These are phyloP conservation scores for Lodderomyces orthopsilosis DNA, from an alignment of 1,139 yeast genomes.

Conservation along the genomic window DNA sequence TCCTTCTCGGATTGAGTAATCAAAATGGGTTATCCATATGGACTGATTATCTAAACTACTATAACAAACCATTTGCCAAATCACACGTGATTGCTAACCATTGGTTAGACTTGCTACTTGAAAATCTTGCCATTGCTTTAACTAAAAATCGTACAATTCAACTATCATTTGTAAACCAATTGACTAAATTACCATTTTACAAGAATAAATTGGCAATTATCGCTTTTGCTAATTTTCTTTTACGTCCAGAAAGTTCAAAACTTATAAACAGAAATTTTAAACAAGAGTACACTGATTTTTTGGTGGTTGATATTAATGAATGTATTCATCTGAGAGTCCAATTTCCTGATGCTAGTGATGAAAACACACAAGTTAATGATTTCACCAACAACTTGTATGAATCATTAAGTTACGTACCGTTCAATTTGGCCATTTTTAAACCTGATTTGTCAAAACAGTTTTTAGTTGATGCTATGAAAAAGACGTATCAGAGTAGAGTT, in stretches of 20 bases:
- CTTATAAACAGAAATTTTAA: constrained; percentile 25
- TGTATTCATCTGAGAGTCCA: constrained; percentile 18
- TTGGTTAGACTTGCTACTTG: constrained; percentile 38
- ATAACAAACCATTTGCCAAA: constrained; percentile 28
- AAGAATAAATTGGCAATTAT: constrained; percentile 27
- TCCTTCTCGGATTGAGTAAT: constrained; percentile 29
- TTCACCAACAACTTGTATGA: constrained; percentile 37
- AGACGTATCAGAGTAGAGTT: constrained; percentile 39
- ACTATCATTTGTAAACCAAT: constrained; percentile 20
- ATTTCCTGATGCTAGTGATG: constrained; percentile 36
- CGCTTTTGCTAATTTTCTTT: constrained; percentile 29
- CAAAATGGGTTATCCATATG: constrained; percentile 20
- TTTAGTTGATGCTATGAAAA: constrained; percentile 30
- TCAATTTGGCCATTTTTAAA: constrained; percentile 21
- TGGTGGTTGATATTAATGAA: constrained; percentile 25
- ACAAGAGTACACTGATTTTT: constrained; percentile 28
- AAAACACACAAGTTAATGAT: constrained; percentile 20
- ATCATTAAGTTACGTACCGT: constrained; percentile 25
- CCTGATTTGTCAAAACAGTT: constrained; percentile 31
- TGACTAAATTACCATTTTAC: constrained; percentile 24
- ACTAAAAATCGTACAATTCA: constrained; percentile 22
- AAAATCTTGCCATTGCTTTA: constrained; percentile 24
- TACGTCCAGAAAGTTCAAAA: constrained; percentile 23
- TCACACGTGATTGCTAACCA: constrained; percentile 37
- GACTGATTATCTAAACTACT: constrained; percentile 30